Percentiles rank a stretch among this genome's conserved stretches.
These are phyloP conservation scores for Gentiana straminea DNA, from an alignment of 257 asterid genomes.

Conservation along the genomic window DNA sequence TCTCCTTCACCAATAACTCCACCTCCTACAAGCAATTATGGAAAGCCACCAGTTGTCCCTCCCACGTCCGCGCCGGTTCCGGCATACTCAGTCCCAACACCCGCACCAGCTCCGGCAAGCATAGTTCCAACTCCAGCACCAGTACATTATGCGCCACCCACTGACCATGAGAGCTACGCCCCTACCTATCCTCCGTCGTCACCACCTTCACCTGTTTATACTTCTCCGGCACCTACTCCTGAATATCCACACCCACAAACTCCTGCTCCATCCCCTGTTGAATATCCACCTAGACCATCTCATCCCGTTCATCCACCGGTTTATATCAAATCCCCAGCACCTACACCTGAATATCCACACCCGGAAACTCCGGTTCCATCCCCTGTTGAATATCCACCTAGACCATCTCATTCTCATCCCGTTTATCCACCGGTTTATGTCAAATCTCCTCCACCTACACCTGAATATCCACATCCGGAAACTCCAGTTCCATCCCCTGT, in stretches of 20 bases:
- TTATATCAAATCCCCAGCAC: background rate
- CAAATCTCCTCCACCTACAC: conserved; percentile 9
- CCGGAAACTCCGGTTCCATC: too few relatives aligned
- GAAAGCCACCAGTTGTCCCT: conserved; percentile 1
- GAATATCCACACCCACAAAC: conserved; percentile 12
- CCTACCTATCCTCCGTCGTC: conserved; percentile 7
- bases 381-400: too few relatives aligned
- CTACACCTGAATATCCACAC: too few relatives aligned
- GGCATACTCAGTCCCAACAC: conserved; percentile 1
- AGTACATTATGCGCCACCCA: conserved; percentile 6
- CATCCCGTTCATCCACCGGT: conserved; percentile 19
- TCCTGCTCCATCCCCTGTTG: conserved; percentile 19
- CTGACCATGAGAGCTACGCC: conserved; percentile 5
- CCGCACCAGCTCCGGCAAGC: conserved; percentile 3
- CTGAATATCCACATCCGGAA: too few relatives aligned
- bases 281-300: conserved; percentile 15
- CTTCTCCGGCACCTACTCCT: conserved; percentile 15
- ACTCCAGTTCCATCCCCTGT: too few relatives aligned
- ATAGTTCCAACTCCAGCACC: conserved; percentile 9
- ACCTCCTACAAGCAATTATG: conserved; percentile 18
- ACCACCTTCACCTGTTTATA: conserved; percentile 12
- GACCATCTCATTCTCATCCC: too few relatives aligned
- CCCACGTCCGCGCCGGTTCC: conserved; percentile 16
- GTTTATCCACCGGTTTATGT: too few relatives aligned
- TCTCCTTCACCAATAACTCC: conserved; percentile 29